phyloP scores from a whole-genome alignment of 441 rosid species.

The Bruguiera hainesii region DNA sequence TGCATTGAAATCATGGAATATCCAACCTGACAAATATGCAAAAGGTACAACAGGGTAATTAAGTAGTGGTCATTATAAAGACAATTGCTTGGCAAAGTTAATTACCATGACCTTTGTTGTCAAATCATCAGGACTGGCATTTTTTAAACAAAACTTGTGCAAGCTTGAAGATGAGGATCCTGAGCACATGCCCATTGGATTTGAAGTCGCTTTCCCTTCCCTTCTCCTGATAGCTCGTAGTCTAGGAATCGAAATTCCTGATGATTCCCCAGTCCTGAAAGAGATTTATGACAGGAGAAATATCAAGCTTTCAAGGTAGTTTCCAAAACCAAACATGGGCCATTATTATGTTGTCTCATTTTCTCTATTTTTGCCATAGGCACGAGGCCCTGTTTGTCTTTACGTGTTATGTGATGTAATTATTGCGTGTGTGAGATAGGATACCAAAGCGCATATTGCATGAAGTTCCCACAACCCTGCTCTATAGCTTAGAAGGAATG shows the following conservation, averaged over 20 bases:
- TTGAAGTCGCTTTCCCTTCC: slow-evolving; percentile 87
- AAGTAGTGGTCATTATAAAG: no score
- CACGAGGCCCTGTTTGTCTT: background rate
- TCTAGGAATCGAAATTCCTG: slow-evolving; percentile 47
- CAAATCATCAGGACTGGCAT: slow-evolving; percentile 42
- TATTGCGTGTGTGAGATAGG: slow-evolving; percentile 46
- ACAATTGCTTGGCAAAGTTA: no score
- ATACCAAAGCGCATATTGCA: slow-evolving; percentile 86
- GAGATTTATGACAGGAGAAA: slow-evolving; percentile 57
- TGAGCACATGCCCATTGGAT: slow-evolving; percentile 90
- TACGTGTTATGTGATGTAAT: slow-evolving; percentile 28
- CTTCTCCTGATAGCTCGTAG: slow-evolving; percentile 56
- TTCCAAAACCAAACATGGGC: slow-evolving; percentile 11
- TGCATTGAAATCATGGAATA: slow-evolving; percentile 71
- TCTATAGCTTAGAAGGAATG: slow-evolving; percentile 97
- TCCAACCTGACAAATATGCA: slow-evolving; percentile 56
- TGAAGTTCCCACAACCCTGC: slow-evolving; percentile 80
- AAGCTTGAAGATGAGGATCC: slow-evolving; percentile 62
- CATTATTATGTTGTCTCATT: slow-evolving; percentile 19
- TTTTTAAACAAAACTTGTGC: slow-evolving; percentile 55
- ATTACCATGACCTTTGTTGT: no score
- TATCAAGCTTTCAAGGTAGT: slow-evolving; percentile 70
- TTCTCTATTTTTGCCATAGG: background rate
- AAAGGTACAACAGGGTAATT: slow-evolving; percentile 40
- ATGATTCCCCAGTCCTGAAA: slow-evolving; percentile 49